Evolutionary conservation across 1,284 basidiomycete genomes (phyloP).

Genomic region (Sutorius eximius): DNA sequence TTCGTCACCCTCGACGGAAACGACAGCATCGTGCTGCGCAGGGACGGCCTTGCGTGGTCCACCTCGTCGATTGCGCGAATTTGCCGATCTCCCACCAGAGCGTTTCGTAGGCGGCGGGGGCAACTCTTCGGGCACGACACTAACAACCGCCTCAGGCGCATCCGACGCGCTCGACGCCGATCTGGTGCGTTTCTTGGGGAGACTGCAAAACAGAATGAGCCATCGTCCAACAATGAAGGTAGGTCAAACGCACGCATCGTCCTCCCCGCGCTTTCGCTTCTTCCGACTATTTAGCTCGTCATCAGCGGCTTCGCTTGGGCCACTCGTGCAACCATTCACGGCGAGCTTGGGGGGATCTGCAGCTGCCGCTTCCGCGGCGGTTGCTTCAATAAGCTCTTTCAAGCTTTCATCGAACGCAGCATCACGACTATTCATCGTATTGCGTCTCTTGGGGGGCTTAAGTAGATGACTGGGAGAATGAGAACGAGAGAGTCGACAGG

Average conservation of each 20-base stretch:
- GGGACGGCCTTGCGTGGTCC: constrained; percentile 31
- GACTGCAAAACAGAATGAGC: constrained; percentile 38
- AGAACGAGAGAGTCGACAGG: constrained; percentile 68
- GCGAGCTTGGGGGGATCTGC: constrained; percentile 32
- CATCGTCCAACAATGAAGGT: constrained; percentile 10
- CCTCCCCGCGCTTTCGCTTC: constrained; percentile 74
- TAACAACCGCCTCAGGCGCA: constrained; percentile 39
- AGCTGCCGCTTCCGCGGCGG: constrained; percentile 62
- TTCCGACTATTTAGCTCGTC: constrained; percentile 54
- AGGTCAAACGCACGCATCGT: constrained; percentile 57
- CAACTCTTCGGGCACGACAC: constrained; percentile 44
- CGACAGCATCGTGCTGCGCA: constrained; percentile 40
- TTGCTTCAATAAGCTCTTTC: constrained; percentile 69
- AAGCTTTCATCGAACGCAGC: constrained; percentile 90
- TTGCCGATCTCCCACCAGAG: constrained; percentile 32
- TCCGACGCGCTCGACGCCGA: constrained; percentile 70
- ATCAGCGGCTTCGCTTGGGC: constrained; percentile 42
- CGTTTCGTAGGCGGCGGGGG: constrained; percentile 34
- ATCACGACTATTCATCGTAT: constrained; percentile 97
- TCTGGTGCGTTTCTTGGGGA: constrained; percentile 64
- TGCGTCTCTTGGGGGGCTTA: constrained; percentile 76
- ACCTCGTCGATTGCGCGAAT: constrained; percentile 41
- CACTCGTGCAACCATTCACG: constrained; percentile 31
- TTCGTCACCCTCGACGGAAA: constrained; percentile 60
- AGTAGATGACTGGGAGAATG: constrained; percentile 66